Evolutionary conservation across 2,329 filamentous ascomycete genomes (phyloP).

Genomic region (Magnaporthiopsis rhizophila): DNA sequence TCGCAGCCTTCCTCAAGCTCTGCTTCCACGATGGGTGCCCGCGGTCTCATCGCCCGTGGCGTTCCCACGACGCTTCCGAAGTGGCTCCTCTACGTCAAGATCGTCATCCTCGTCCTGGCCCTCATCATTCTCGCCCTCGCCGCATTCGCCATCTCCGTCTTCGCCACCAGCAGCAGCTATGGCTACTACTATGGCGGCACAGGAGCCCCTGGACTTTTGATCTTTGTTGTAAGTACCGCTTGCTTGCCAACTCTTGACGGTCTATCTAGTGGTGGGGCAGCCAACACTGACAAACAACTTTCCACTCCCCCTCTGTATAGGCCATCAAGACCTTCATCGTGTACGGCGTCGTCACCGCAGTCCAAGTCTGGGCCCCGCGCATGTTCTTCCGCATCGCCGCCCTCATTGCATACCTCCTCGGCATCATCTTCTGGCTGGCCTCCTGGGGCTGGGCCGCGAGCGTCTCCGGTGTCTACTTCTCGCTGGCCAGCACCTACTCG

Average conservation of each 20-base stretch:
- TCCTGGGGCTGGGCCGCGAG: slow-evolving; percentile 14
- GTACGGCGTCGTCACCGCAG: slow-evolving; percentile 27
- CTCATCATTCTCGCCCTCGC: slow-evolving; percentile 30
- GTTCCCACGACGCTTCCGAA: slow-evolving; percentile 26
- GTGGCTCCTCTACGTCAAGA: slow-evolving; percentile 29
- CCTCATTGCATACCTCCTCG: slow-evolving; percentile 27
- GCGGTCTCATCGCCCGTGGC: slow-evolving; percentile 24
- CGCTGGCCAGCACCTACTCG: slow-evolving; percentile 29
- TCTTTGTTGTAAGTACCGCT: slow-evolving; percentile 44
- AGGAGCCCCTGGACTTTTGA: slow-evolving; percentile 32
- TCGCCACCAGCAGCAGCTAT: slow-evolving; percentile 12
- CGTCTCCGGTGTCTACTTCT: slow-evolving; percentile 23
- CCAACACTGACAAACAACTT: neutral
- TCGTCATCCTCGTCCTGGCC: slow-evolving; percentile 30
- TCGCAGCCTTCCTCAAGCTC: neutral
- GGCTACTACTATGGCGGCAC: slow-evolving; percentile 17
- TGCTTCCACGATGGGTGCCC: neutral
- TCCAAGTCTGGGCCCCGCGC: slow-evolving; percentile 27
- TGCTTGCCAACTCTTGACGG: too few relatives aligned
- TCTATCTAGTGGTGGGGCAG: neutral
- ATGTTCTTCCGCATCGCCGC: slow-evolving; percentile 31
- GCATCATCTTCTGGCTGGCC: slow-evolving; percentile 29
- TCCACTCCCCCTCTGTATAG: slow-evolving; percentile 18
- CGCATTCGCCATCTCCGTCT: slow-evolving; percentile 31
- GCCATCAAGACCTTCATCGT: slow-evolving; percentile 32